phyloP scores from a whole-genome alignment of 768 basidiomycete genomes.

The Tricholomella constricta region DNA sequence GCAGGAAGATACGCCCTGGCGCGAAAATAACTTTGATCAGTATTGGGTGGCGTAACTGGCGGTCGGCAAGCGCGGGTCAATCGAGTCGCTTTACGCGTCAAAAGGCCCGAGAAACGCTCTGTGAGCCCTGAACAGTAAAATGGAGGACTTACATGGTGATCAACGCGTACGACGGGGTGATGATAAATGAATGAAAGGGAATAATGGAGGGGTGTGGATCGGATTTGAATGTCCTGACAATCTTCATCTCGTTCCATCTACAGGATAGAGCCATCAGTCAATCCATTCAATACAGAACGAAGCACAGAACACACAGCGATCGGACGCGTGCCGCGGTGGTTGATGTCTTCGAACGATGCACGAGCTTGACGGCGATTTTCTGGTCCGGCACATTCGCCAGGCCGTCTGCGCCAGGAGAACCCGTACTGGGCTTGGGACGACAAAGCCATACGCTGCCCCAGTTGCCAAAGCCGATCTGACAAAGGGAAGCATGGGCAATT shows the following conservation, averaged over 20 bases:
- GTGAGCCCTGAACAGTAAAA: neutral
- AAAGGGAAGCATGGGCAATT: neutral
- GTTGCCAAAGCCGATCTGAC: constrained; percentile 87
- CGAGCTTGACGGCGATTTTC: constrained; percentile 90
- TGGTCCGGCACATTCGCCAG: constrained; percentile 42
- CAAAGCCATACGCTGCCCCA: constrained; percentile 93
- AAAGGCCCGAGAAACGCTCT: neutral
- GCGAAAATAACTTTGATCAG: constrained; percentile 14
- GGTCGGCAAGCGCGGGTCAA: constrained; percentile 15
- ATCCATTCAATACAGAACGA: neutral
- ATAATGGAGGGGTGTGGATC: constrained; percentile 93
- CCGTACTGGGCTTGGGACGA: constrained; percentile 51
- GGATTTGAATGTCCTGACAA: constrained; percentile 79
- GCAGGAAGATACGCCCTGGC: constrained; percentile 84
- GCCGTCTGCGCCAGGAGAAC: constrained; percentile 33
- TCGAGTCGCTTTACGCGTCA: constrained; percentile 6
- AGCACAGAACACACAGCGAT: constrained; percentile 63
- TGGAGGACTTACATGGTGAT: constrained; percentile 78
- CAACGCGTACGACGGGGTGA: constrained; percentile 86
- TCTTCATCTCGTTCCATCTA: constrained; percentile 99
- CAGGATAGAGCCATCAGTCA: constrained; percentile 5
- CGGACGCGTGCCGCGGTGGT: constrained; percentile 89
- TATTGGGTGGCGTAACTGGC: neutral
- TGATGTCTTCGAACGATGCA: constrained; percentile 81
- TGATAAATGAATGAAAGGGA: constrained; percentile 91